These are phyloP conservation scores for Oryza punctata DNA, from an alignment of 176 grass and related monocot species.

Conservation along the genomic window DNA sequence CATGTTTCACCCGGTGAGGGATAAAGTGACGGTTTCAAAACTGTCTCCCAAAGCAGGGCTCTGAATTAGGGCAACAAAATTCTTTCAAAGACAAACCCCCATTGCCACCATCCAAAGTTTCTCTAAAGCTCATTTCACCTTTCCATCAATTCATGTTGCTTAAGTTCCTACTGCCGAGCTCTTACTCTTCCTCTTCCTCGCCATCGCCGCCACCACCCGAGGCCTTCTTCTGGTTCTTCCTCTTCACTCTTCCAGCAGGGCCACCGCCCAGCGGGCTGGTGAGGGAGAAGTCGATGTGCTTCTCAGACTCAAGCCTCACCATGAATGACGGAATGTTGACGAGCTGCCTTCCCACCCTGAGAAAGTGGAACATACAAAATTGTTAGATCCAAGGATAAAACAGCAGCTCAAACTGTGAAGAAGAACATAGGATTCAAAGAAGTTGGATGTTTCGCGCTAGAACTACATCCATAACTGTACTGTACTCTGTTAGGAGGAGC, in stretches of 20 bases:
- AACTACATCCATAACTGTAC: background rate
- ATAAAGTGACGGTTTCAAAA: background rate
- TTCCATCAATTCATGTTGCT: background rate
- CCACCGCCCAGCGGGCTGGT: slow-evolving; percentile 67
- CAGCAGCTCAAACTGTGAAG: background rate
- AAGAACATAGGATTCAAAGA: background rate
- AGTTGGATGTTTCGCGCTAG: background rate
- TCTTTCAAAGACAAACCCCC: background rate
- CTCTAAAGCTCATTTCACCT: background rate
- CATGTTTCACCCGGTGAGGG: background rate
- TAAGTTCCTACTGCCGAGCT: background rate
- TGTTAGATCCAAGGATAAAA: background rate
- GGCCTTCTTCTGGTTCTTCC: slow-evolving; percentile 66
- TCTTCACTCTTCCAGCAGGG: slow-evolving; percentile 64
- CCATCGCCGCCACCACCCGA: slow-evolving; percentile 48
- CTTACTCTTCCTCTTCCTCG: slow-evolving; percentile 61
- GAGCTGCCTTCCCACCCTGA: slow-evolving; percentile 65
- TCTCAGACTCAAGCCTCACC: slow-evolving; percentile 78
- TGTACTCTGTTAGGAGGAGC: background rate
- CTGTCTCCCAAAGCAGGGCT: background rate
- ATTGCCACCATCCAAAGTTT: background rate
- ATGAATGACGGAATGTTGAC: slow-evolving; percentile 80
- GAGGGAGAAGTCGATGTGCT: slow-evolving; percentile 64
- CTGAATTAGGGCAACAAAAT: background rate
- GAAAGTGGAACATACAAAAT: background rate